Percentiles rank a stretch among this genome's conserved stretches.
These are phyloP conservation scores for Halenospora varia DNA, from an alignment of 495 filamentous ascomycete species.

Conservation along the genomic window DNA sequence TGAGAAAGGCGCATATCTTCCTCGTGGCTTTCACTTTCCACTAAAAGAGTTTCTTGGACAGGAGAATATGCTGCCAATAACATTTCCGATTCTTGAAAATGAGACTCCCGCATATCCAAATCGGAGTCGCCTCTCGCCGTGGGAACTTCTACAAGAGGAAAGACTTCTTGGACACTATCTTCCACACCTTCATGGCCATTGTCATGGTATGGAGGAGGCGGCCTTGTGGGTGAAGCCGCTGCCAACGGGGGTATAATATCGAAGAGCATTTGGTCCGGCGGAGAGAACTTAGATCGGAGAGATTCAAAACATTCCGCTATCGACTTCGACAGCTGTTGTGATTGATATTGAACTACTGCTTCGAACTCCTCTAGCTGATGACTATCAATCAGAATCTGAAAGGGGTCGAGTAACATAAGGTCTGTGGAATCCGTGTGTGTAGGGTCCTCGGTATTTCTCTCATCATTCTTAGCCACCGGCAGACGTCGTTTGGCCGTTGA, in stretches of 20 bases:
- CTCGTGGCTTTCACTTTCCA: neutral
- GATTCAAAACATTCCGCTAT: neutral
- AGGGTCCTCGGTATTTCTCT: neutral
- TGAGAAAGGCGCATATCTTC: constrained; percentile 1
- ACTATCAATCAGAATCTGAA: neutral
- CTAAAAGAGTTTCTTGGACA: neutral
- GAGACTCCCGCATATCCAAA: too few relatives aligned
- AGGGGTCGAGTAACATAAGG: neutral
- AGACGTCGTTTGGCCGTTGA: neutral
- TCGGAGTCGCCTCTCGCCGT: too few relatives aligned
- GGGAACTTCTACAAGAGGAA: too few relatives aligned
- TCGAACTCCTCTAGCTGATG: neutral
- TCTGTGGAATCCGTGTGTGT: neutral
- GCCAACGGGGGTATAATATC: too few relatives aligned
- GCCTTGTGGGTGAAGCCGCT: too few relatives aligned
- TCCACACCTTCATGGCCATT: too few relatives aligned
- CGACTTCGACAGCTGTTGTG: neutral
- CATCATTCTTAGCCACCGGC: neutral
- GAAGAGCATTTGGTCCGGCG: neutral
- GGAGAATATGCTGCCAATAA: neutral
- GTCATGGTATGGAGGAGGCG: too few relatives aligned
- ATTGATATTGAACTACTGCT: neutral
- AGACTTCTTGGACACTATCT: too few relatives aligned
- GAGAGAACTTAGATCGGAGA: neutral
- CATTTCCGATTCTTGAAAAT: neutral